Conservation (phyloP, 306 rosid species). For the Cercis canadensis region DNA sequence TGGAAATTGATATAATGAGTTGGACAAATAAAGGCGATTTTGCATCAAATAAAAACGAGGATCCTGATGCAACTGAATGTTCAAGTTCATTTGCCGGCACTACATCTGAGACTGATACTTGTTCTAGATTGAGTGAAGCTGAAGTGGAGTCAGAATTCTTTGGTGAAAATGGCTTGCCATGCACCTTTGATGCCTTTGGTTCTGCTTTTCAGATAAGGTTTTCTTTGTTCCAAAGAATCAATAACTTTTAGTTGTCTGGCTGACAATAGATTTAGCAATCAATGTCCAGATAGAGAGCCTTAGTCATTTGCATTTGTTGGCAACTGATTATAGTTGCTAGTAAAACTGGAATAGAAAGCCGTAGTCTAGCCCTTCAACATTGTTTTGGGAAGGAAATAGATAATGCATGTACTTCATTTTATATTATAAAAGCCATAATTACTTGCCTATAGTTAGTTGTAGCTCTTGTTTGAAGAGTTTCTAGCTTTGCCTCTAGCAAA, state of each 20-base stretch:
- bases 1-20: slow-evolving; percentile 67
- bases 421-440: slow-evolving; percentile 12
- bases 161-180: slow-evolving; percentile 51
- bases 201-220: slow-evolving; percentile 64
- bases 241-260: slow-evolving; percentile 13
- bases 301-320: slow-evolving; percentile 30
- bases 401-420: slow-evolving; percentile 19
- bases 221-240: neutral
- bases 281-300: neutral
- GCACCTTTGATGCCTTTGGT: slow-evolving; percentile 52
- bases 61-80: slow-evolving; percentile 87
- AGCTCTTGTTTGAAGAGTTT: slow-evolving; percentile 9
- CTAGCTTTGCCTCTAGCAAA: slow-evolving; percentile 1
- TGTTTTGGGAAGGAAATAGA: neutral
- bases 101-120: slow-evolving; percentile 55
- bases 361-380: no score
- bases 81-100: slow-evolving; percentile 87
- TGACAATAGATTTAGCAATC: slow-evolving; percentile 19
- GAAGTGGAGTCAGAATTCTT: slow-evolving; percentile 79
- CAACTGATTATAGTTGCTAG: neutral
- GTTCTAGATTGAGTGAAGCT: slow-evolving; percentile 68
- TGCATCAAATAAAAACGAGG: slow-evolving; percentile 56
- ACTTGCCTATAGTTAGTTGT: slow-evolving; percentile 9
- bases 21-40: slow-evolving; percentile 56
- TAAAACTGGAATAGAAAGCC: neutral